Conservation (phyloP, 2,329 filamentous ascomycete species). For the Pseudogymnoascus sp. region DNA sequence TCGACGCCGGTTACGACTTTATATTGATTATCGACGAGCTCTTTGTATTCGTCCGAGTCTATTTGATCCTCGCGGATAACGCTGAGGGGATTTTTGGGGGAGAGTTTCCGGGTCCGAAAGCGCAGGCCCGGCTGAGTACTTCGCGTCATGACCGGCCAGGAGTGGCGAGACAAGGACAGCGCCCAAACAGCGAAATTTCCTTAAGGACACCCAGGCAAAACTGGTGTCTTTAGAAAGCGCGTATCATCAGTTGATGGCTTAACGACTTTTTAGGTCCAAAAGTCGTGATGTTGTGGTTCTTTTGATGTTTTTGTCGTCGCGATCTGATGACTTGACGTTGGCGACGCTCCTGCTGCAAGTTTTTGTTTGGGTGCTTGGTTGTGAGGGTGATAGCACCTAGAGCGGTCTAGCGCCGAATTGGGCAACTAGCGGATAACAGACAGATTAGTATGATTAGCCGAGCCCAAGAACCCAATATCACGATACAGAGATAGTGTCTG, state of each 20-base stretch:
- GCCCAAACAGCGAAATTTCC: constrained; percentile 7
- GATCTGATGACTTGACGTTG: constrained; percentile 12
- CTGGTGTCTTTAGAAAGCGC: constrained; percentile 10
- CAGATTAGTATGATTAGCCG: constrained; percentile 2
- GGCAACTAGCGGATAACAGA: neutral
- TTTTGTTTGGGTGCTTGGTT: constrained; percentile 9
- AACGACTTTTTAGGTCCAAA: constrained; percentile 15
- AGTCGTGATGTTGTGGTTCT: constrained; percentile 18
- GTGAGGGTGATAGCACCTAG: constrained; percentile 5
- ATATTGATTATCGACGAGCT: constrained; percentile 62
- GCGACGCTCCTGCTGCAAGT: constrained; percentile 9
- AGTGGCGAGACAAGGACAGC: neutral
- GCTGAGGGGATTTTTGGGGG: constrained; percentile 18
- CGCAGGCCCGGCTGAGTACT: constrained; percentile 9
- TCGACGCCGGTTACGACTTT: constrained; percentile 95
- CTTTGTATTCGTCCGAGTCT: constrained; percentile 77
- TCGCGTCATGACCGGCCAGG: constrained; percentile 8
- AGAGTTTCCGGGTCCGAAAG: constrained; percentile 24
- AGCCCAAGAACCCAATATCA: constrained; percentile 4
- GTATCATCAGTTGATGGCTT: constrained; percentile 22
- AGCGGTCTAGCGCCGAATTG: neutral
- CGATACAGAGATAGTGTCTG: constrained; percentile 4
- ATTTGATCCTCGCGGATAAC: constrained; percentile 84
- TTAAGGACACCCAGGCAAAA: constrained; percentile 12
- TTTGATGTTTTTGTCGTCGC: constrained; percentile 12